Base-by-base conservation (phyloP, 2,329 filamentous ascomycete genomes). In the Diplodia seriata region DNA sequence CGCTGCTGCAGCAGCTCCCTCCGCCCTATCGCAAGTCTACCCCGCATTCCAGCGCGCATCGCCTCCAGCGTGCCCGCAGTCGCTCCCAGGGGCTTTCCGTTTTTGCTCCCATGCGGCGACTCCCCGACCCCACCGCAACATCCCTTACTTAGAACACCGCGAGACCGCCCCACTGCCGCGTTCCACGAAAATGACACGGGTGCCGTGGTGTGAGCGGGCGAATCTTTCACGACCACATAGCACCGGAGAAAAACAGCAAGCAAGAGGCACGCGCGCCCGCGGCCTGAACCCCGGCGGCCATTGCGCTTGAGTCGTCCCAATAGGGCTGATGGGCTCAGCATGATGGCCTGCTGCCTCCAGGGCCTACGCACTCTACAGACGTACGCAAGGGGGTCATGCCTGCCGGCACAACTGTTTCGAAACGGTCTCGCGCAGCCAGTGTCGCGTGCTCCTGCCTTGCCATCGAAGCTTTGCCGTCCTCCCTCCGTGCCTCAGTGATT, bases 1-100 rank as follows among this genome's bases (percentile, higher is more conserved):
- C 14, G 29, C 53, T 40, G 33, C 55, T 40, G 29, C 53, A 26
- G 33, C 55, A 26, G 29, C 55, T 40, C 4, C 31, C 7, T 31
- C 56, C 57, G 43, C 43, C 56, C 56, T 49, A 49, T 61, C 56
- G 40, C 40, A n/a, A 18, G 23, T 47, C 47, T 63, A 63, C 59
- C 59, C 59, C 59, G 59, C 59, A 63, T 63, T 63, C 59, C 59
- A n/a, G 43, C 20, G 23, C 57, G 57, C 40, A 61, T 61, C 57
- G 36, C 38, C 56, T 43, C 55, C 33, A n/a, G 18, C 26, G 31
- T 26, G 26, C 26, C 26, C 26, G 26, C 26, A 4, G 26, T 20
- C 56, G 23, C 14, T 31, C 26, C 59, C 26, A 51, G 43, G 59
- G 59, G 43, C 29, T 31, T 12, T 50, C 31, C 43, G 26, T 36